Conservation (phyloP, 306 rosid genomes). For the Corylus avellana region DNA sequence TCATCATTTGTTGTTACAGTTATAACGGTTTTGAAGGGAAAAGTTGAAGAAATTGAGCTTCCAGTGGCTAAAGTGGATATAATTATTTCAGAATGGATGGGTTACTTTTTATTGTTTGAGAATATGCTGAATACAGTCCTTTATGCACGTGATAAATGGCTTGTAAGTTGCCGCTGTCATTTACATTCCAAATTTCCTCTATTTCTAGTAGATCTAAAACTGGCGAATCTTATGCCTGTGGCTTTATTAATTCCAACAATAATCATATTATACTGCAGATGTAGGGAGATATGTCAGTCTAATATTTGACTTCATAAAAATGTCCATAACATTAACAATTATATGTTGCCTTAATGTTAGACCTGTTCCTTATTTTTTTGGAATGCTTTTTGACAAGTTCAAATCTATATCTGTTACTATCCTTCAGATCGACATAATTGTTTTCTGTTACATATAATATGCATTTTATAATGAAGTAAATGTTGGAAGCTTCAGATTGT, state of each 20-base stretch:
- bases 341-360: not conserved
- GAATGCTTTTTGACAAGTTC: not conserved
- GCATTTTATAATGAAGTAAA: not conserved
- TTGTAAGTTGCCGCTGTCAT: constrained; percentile 53
- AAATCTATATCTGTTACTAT: not conserved
- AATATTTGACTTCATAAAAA: not conserved
- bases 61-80: constrained; percentile 92
- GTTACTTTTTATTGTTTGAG: constrained; percentile 94
- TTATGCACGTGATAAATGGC: constrained; percentile 99
- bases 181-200: not conserved
- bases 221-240: not conserved
- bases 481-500: not conserved
- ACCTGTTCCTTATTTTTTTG: not conserved
- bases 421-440: not conserved
- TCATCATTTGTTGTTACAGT: constrained; percentile 44
- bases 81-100: constrained; percentile 99
- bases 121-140: constrained; percentile 93
- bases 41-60: constrained; percentile 93
- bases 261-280: not conserved
- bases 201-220: not conserved
- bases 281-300: not conserved
- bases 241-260: not conserved
- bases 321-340: not conserved
- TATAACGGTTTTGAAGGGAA: constrained; percentile 91
- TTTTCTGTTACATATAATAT: not conserved